phyloP scores from a whole-genome alignment of 31 red algal species.

The Asparagopsis taxiformis region DNA sequence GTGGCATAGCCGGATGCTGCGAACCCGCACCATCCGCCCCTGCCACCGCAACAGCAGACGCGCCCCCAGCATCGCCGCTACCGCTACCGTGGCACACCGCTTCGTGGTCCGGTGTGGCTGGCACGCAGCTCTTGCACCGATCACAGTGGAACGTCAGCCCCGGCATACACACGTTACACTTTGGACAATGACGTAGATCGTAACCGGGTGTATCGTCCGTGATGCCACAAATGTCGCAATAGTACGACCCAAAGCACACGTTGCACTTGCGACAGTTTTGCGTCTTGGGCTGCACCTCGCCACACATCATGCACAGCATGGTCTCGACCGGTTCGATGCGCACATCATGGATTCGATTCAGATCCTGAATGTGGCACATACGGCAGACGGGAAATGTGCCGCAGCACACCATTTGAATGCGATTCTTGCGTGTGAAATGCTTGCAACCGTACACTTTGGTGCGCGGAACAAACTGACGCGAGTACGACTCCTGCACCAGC shows the following conservation, averaged over 20 bases:
- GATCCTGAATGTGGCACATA: slow-evolving; percentile 77
- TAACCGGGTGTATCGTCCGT: slow-evolving; percentile 82
- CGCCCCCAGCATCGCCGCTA: background rate
- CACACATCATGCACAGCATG: slow-evolving; percentile 92
- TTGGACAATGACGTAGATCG: slow-evolving; percentile 85
- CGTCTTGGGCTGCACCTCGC: slow-evolving; percentile 78
- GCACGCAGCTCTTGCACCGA: slow-evolving; percentile 86
- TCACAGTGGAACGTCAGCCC: slow-evolving; percentile 91
- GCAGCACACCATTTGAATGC: slow-evolving; percentile 69
- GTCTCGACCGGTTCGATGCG: slow-evolving; percentile 74
- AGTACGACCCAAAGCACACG: slow-evolving; percentile 82
- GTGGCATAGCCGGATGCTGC: background rate
- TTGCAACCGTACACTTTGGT: slow-evolving; percentile 65
- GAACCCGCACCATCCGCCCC: too few species aligned
- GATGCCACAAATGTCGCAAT: slow-evolving; percentile 88
- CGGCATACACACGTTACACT: slow-evolving; percentile 92
- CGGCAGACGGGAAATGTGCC: slow-evolving; percentile 75
- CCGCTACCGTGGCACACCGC: slow-evolving; percentile 26
- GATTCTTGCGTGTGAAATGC: slow-evolving; percentile 73
- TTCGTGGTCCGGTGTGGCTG: slow-evolving; percentile 62
- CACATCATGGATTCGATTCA: slow-evolving; percentile 70
- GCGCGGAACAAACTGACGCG: slow-evolving; percentile 49
- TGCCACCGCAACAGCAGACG: too few species aligned
- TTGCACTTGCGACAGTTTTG: slow-evolving; percentile 72
- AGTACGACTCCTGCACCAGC: slow-evolving; percentile 61